Percentiles rank a stretch among this genome's conserved stretches.
Evolutionary conservation across 164 flowering plant species (phyloP).

Genomic region (Umbilicus rupestris): DNA sequence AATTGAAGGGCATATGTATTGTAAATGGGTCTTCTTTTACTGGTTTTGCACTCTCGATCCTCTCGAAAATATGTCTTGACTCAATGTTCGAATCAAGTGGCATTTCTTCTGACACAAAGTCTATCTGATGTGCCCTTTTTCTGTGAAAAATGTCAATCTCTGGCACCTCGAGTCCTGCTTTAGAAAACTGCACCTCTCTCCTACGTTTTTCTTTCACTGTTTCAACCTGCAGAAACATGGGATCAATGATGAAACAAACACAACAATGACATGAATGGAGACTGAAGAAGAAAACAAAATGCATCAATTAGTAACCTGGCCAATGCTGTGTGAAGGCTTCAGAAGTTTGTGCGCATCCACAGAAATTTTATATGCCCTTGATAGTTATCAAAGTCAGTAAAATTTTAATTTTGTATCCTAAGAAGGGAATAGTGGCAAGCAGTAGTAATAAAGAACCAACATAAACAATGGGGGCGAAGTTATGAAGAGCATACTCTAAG

Average conservation of each 20-base stretch:
- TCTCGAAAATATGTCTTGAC: conserved; percentile 9
- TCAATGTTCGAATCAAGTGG: conserved; percentile 16
- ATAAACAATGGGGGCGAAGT: neutral
- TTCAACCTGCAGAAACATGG: conserved; percentile 34
- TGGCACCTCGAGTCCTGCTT: conserved; percentile 52
- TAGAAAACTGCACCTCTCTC: conserved; percentile 50
- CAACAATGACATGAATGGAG: neutral
- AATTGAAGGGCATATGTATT: neutral
- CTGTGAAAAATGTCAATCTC: conserved; percentile 25
- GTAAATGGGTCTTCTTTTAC: conserved; percentile 1
- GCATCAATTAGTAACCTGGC: conserved; percentile 46
- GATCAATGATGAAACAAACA: neutral
- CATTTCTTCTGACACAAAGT: conserved; percentile 13
- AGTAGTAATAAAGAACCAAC: neutral
- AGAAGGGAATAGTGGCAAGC: neutral
- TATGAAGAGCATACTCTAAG: conserved; percentile 42
- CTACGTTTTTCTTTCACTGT: conserved; percentile 59
- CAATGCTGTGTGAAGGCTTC: conserved; percentile 51
- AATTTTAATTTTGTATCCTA: neutral
- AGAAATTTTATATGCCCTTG: conserved; percentile 62
- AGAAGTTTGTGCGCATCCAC: conserved; percentile 51
- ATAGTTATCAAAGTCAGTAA: neutral
- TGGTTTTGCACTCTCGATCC: conserved; percentile 11
- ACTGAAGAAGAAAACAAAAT: neutral
- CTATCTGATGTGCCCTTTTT: conserved; percentile 15